Base-by-base conservation (phyloP, 1,284 basidiomycete genomes). In the Leucoagaricus sp. region DNA sequence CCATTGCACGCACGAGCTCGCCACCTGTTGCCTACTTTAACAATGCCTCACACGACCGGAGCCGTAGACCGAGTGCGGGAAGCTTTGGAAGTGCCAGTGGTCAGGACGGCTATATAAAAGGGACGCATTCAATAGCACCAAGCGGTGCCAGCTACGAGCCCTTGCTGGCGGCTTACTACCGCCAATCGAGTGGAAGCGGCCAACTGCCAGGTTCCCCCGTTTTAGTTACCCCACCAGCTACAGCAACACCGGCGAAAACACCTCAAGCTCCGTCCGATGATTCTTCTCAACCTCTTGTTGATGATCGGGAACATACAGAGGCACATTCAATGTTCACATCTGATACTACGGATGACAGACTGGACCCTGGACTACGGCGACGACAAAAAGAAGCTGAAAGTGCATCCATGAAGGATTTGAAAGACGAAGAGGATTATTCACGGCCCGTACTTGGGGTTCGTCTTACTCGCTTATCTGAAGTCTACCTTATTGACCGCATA, bases 71-170 rank as follows among this genome's bases (percentile, higher is more conserved):
- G 38, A 52, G 57, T n/a, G 55, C 55, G 21, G 60, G 47, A 25
- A 59, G 58, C 17, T 23, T 49, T 12, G 55, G 36, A 26, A 57
- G 54, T 36, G 41, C 51, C 9, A 42, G 38, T 26, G 52, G 58
- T 28, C 53, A n/a, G 31, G 52, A 57, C 5, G 45, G 55, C 6
- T 52, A 53, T 25, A 26, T 36, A 17, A 33, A 44, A 26, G 56
- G 58, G 1, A 59, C 59, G 25, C 79, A 83, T 64, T 74, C 75
- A 42, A 72, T 79, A 52, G 79, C 79, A 53, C 75, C 81, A 46
- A 82, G 83, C 59, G 78, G 75, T 10, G 83, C 80, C 19, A 89
- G 87, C 70, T 80, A 80, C 58, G 87, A 89, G 61, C 85, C 85
- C 25, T 72, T 89, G 21, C 68, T 89, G 49, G 76, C 79, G 3